phyloP scores from a whole-genome alignment of 129 eudicot species.

The Helianthus tuberosus region DNA sequence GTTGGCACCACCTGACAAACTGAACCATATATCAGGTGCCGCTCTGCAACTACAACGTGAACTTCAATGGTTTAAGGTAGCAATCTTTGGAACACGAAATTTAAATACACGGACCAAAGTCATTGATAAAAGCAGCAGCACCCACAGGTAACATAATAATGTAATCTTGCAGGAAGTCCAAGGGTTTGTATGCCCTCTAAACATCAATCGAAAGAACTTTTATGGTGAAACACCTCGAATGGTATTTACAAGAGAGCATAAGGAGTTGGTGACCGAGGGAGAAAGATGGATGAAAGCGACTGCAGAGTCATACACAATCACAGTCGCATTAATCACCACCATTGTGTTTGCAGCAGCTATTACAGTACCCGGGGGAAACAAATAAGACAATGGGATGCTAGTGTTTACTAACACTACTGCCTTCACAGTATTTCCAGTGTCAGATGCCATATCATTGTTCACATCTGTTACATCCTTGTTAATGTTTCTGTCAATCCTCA shows the following conservation, averaged over 20 bases:
- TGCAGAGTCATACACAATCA: background rate
- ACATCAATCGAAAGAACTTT: background rate
- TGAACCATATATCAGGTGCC: slow-evolving; percentile 17
- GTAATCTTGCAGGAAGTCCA: slow-evolving; percentile 6
- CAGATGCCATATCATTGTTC: background rate
- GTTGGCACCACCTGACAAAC: slow-evolving; percentile 18
- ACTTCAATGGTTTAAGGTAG: slow-evolving; percentile 25
- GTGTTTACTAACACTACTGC: background rate
- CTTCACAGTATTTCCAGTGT: background rate
- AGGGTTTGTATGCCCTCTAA: slow-evolving; percentile 11
- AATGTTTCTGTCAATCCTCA: background rate
- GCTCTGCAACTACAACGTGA: slow-evolving; percentile 16
- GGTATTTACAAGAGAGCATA: background rate
- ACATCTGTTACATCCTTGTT: background rate
- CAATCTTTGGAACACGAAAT: no score
- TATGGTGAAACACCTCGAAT: no score
- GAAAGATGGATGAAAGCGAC: background rate
- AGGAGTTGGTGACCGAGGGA: background rate
- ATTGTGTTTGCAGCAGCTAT: slow-evolving; percentile 1
- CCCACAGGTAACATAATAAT: background rate
- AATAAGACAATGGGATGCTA: background rate
- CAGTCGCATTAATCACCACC: background rate
- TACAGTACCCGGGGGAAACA: background rate
- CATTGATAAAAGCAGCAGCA: no score
- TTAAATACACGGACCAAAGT: no score